These are phyloP conservation scores for Gastrolobium bilobum DNA, from an alignment of 306 rosid genomes.

Conservation along the genomic window DNA sequence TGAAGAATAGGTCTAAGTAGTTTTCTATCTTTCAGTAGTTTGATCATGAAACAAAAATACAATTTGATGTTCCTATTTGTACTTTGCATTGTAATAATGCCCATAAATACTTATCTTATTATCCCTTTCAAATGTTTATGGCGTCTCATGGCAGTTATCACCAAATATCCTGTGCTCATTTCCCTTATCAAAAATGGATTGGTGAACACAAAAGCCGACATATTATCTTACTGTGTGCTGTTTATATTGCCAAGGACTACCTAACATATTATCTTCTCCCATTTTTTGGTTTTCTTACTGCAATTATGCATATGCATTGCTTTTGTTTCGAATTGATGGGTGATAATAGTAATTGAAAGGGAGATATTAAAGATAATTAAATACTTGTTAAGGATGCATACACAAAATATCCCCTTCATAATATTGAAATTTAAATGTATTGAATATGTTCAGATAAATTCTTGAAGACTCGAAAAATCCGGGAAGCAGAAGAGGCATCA, in stretches of 20 bases:
- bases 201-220: no score
- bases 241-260: not conserved
- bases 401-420: constrained; percentile 3
- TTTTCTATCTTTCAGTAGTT: no score
- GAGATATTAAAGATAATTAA: constrained; percentile 19
- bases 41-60: no score
- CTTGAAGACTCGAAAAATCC: constrained; percentile 82
- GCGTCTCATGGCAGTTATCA: no score
- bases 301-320: not conserved
- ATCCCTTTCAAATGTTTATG: no score
- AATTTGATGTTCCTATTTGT: no score
- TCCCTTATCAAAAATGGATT: no score
- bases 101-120: no score
- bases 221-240: not conserved
- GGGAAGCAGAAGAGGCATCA: constrained; percentile 90
- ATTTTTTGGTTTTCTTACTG: not conserved
- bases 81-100: no score
- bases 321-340: constrained; percentile 19
- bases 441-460: constrained; percentile 64
- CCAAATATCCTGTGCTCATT: no score
- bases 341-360: not conserved
- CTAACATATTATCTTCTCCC: constrained; percentile 4
- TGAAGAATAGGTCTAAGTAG: no score
- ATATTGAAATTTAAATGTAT: constrained; percentile 20
- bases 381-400: constrained; percentile 1